Percentiles rank a stretch among this genome's conserved stretches.
Conservation (phyloP, 78 protist genomes). For the Dictyostelium firmibasis region DNA sequence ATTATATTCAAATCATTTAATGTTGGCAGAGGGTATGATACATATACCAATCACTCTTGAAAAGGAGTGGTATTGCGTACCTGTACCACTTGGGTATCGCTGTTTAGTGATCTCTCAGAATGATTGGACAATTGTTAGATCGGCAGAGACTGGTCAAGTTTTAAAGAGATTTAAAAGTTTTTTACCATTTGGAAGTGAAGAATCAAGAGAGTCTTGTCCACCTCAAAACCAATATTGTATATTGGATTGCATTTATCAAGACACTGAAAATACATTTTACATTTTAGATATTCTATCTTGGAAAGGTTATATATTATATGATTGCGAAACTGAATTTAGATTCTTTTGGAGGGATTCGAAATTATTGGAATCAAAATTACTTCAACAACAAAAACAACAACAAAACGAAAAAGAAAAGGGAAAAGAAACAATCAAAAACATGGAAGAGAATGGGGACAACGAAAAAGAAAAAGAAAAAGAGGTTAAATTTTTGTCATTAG, state of each 20-base stretch:
- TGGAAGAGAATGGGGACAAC: neutral
- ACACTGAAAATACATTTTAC: neutral
- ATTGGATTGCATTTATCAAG: slow-evolving; percentile 53
- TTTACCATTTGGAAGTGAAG: slow-evolving; percentile 53
- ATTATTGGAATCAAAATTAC: slow-evolving; percentile 27
- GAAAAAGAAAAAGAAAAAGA: neutral
- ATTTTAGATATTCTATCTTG: slow-evolving; percentile 83
- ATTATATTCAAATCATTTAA: slow-evolving; percentile 53
- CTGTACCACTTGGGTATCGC: slow-evolving; percentile 39
- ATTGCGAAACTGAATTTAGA: slow-evolving; percentile 83
- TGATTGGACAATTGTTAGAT: slow-evolving; percentile 22
- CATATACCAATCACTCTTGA: slow-evolving; percentile 29
- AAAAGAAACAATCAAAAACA: neutral
- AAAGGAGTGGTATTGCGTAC: slow-evolving; percentile 45
- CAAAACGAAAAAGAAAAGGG: neutral
- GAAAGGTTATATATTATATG: slow-evolving; percentile 76
- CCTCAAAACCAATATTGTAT: slow-evolving; percentile 27
- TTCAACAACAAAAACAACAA: neutral
- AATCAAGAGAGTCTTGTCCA: neutral
- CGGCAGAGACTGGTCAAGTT: slow-evolving; percentile 20
- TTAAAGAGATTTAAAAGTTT: neutral
- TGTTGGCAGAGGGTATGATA: slow-evolving; percentile 62
- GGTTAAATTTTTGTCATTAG: slow-evolving; percentile 13
- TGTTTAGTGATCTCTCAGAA: slow-evolving; percentile 57
- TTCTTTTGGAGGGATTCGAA: slow-evolving; percentile 79